Percentiles rank a stretch among this genome's conserved stretches.
These are phyloP conservation scores for Serpula lacrymans DNA, from an alignment of 768 basidiomycete genomes.

Conservation along the genomic window DNA sequence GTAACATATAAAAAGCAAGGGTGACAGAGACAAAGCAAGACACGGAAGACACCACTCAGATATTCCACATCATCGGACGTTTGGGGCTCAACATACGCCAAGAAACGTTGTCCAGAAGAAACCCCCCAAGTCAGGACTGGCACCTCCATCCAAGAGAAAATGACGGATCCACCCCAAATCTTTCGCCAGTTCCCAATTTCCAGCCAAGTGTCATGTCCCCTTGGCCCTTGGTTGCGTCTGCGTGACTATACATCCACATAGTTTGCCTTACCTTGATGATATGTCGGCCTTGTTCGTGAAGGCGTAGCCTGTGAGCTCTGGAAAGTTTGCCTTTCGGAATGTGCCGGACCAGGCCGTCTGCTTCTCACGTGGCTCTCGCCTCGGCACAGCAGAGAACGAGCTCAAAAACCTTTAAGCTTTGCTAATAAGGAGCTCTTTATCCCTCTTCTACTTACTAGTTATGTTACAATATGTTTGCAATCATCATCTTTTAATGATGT, in stretches of 20 bases:
- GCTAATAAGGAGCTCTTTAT: too few species aligned
- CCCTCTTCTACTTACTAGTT: too few species aligned
- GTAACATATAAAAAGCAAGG: constrained; percentile 8
- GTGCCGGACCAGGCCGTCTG: too few species aligned
- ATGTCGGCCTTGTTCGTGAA: constrained; percentile 24
- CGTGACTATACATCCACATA: background rate
- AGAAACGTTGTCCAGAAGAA: too few species aligned
- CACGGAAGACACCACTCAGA: background rate
- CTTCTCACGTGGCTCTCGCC: too few species aligned
- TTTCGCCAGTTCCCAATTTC: background rate
- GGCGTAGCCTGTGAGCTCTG: too few species aligned
- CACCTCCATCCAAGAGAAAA: background rate
- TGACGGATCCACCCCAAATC: background rate
- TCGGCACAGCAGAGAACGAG: too few species aligned
- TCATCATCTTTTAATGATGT: too few species aligned
- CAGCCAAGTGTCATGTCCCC: background rate
- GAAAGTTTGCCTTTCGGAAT: too few species aligned
- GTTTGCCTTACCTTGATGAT: constrained; percentile 24
- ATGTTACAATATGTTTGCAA: too few species aligned
- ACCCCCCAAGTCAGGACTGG: constrained; percentile 16
- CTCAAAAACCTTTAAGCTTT: too few species aligned
- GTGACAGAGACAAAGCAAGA: constrained; percentile 4
- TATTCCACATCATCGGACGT: constrained; percentile 20
- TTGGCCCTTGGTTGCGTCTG: background rate
- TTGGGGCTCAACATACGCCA: too few species aligned